Percentiles rank a stretch among this genome's conserved stretches.
These are phyloP conservation scores for Bipolaris bicolor DNA, from an alignment of 2,329 filamentous ascomycete genomes.

Conservation along the genomic window DNA sequence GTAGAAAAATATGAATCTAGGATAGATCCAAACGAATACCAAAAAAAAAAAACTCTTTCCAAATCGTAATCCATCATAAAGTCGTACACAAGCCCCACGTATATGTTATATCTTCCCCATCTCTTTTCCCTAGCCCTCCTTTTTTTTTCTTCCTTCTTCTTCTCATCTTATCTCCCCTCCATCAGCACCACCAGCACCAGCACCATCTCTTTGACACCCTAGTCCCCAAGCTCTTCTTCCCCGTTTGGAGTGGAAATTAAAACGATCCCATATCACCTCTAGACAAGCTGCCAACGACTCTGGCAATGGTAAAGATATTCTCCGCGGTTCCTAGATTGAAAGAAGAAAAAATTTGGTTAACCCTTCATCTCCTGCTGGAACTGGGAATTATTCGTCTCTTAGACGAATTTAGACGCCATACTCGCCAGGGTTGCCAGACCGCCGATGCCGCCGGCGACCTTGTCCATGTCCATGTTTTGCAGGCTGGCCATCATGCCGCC, in stretches of 20 bases:
- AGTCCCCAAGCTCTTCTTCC: neutral
- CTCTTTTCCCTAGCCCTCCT: too few species aligned
- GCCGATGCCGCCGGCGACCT: slow-evolving; percentile 48
- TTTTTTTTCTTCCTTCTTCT: too few species aligned
- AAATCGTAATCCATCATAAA: neutral
- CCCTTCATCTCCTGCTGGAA: neutral
- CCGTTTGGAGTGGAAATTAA: neutral
- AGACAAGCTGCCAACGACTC: slow-evolving; percentile 8
- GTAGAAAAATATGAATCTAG: neutral
- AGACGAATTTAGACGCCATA: slow-evolving; percentile 56
- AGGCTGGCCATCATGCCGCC: slow-evolving; percentile 36
- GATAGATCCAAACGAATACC: too few species aligned
- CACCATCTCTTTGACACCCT: too few species aligned
- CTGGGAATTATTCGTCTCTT: neutral
- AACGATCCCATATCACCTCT: neutral
- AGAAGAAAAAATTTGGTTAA: slow-evolving; percentile 5
- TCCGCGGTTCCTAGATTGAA: slow-evolving; percentile 17
- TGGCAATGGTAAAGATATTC: slow-evolving; percentile 14
- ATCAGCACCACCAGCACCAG: too few species aligned
- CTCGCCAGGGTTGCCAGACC: slow-evolving; percentile 57
- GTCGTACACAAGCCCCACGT: neutral
- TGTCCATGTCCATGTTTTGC: slow-evolving; percentile 40
- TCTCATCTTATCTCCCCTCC: too few species aligned
- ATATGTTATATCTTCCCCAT: neutral
- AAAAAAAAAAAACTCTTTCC: neutral